Percentiles rank a stretch among this genome's conserved stretches.
Conservation (phyloP, 257 asterid species). For the Primulina eburnea region DNA sequence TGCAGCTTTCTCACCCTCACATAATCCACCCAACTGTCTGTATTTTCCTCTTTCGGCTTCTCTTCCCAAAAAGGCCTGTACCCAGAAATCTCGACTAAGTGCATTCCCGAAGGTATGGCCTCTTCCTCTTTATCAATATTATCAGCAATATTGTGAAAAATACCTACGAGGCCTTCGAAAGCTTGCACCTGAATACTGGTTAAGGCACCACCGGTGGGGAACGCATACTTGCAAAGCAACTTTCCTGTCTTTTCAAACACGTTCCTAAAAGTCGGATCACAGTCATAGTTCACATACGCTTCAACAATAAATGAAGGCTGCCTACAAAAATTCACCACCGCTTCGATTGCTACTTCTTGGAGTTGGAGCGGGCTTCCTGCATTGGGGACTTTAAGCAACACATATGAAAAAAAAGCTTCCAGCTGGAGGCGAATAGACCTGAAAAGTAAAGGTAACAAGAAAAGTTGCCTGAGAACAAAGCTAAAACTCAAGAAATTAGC, state of each 20-base stretch:
- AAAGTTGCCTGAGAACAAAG: neutral
- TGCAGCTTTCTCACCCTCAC: constrained; percentile 72
- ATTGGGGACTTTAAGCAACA: constrained; percentile 51
- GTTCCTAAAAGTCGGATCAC: constrained; percentile 69
- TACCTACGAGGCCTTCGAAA: constrained; percentile 67
- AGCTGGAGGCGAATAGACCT: constrained; percentile 84
- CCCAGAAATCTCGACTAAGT: constrained; percentile 61
- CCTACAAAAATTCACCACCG: constrained; percentile 76
- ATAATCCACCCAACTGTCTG: constrained; percentile 60
- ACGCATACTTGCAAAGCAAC: constrained; percentile 78
- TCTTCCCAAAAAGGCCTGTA: constrained; percentile 89
- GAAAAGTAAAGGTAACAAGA: constrained; percentile 16
- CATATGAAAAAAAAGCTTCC: constrained; percentile 79
- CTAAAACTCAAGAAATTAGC: neutral
- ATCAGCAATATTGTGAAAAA: constrained; percentile 81
- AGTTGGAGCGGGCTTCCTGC: constrained; percentile 49
- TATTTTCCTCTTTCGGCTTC: constrained; percentile 37
- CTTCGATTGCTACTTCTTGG: constrained; percentile 87
- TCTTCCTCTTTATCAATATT: constrained; percentile 73
- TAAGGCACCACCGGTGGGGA: constrained; percentile 52
- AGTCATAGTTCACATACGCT: constrained; percentile 75
- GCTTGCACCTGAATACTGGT: constrained; percentile 80
- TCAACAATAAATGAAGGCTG: constrained; percentile 69
- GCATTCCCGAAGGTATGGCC: constrained; percentile 54
- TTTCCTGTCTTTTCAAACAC: constrained; percentile 78